Conservation (phyloP, 805 yeast species). For the Yamadazyma nakazawae region DNA sequence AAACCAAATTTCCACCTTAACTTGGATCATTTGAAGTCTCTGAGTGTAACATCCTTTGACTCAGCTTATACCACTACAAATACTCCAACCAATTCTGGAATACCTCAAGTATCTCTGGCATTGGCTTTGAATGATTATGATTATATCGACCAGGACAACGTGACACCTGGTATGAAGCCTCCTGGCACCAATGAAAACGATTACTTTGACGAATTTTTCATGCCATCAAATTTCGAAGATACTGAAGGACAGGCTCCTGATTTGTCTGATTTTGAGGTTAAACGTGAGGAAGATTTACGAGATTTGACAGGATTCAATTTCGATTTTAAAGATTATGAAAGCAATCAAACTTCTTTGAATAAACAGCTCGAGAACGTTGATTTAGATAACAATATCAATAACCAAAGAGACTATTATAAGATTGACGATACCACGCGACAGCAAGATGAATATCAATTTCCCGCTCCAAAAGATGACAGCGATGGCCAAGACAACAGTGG, state of each 20-base stretch:
- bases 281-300: constrained; percentile 3
- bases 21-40: constrained; percentile 8
- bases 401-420: background rate
- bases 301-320: constrained; percentile 23
- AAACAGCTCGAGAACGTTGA: background rate
- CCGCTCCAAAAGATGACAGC: background rate
- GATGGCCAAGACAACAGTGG: background rate
- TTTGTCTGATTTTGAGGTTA: background rate
- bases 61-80: background rate
- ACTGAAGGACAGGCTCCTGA: constrained; percentile 3
- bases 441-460: background rate
- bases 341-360: background rate
- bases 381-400: background rate
- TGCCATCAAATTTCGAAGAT: constrained; percentile 12
- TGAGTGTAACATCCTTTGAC: constrained; percentile 3
- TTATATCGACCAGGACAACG: constrained; percentile 14
- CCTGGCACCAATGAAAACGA: constrained; percentile 20
- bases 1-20: constrained; percentile 15
- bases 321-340: constrained; percentile 9
- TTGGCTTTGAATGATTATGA: constrained; percentile 13
- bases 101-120: constrained; percentile 1
- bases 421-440: background rate
- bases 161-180: constrained; percentile 34
- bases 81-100: background rate
- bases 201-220: constrained; percentile 13